Conservation (phyloP, 228 moss, liverwort and hornwort species). For the Sphagnum fallax region DNA sequence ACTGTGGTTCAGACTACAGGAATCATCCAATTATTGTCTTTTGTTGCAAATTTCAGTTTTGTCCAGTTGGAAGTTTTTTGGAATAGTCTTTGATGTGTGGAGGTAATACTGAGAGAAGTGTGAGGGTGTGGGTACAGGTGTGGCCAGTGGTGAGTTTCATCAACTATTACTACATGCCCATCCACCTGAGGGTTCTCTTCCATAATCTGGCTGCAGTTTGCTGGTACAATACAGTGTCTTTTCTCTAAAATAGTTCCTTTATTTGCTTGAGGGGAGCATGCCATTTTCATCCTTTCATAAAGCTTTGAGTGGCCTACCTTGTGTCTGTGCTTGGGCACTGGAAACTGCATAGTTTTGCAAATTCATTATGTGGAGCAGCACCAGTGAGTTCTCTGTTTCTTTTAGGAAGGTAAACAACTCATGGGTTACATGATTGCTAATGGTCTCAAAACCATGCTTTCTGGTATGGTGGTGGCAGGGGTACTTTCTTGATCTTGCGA, state of each 20-base stretch:
- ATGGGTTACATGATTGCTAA: conserved; percentile 3
- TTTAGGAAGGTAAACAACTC: not conserved
- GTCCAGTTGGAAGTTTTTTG: too few relatives aligned
- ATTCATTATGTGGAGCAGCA: not conserved
- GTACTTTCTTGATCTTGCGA: conserved; percentile 60
- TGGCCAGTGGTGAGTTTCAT: conserved; percentile 90
- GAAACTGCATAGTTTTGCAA: not conserved
- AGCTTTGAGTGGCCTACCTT: too few relatives aligned
- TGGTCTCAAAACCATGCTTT: conserved; percentile 10
- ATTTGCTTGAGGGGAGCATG: too few relatives aligned
- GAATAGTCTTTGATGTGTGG: too few relatives aligned
- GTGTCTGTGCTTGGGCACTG: not conserved
- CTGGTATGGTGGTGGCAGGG: conserved; percentile 31
- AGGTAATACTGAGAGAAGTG: too few relatives aligned
- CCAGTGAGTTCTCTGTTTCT: not conserved
- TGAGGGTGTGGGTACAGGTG: conserved; percentile 46
- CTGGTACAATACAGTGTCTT: conserved; percentile 29
- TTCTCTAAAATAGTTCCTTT: not conserved
- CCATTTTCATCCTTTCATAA: not conserved
- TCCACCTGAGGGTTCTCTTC: conserved; percentile 80
- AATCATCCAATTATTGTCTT: not conserved
- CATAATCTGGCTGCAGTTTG: conserved; percentile 83
- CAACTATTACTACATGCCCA: conserved; percentile 78
- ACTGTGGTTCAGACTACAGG: not conserved
- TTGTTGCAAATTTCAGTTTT: too few relatives aligned